Evolutionary conservation across 2,329 filamentous ascomycete species (phyloP).

Genomic region (Paraphaeosphaeria minitans): DNA sequence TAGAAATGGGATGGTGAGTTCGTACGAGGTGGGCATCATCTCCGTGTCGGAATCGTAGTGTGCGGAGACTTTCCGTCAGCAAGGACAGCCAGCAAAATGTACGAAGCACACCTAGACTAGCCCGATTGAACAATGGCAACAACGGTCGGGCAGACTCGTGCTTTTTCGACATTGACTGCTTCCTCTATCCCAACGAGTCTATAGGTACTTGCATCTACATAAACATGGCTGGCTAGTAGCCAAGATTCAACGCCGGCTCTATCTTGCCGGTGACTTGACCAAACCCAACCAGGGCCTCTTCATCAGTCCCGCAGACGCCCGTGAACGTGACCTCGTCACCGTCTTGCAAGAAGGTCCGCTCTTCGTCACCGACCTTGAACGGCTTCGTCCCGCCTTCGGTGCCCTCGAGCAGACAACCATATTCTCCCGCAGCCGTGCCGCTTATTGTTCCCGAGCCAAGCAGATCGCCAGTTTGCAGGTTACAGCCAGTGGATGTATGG

Average conservation of each 20-base stretch:
- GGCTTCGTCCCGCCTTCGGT: constrained; percentile 70
- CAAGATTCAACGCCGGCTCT: constrained; percentile 40
- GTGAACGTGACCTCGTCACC: constrained; percentile 72
- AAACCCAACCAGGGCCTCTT: constrained; percentile 74
- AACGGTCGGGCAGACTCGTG: neutral
- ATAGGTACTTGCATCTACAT: neutral
- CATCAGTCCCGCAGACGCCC: constrained; percentile 66
- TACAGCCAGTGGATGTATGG: constrained; percentile 77
- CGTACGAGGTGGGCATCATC: neutral
- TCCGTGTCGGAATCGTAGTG: neutral
- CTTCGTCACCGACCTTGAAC: constrained; percentile 66
- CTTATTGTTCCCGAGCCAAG: constrained; percentile 81
- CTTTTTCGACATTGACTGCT: neutral
- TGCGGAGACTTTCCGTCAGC: neutral
- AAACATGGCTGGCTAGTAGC: constrained; percentile 17
- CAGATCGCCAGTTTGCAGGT: constrained; percentile 74
- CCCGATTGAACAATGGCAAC: neutral
- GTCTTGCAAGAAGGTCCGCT: constrained; percentile 74
- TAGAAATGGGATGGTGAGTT: neutral
- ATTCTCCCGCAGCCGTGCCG: constrained; percentile 61
- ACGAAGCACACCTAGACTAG: neutral
- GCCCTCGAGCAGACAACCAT: constrained; percentile 75
- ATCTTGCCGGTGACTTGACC: constrained; percentile 73
- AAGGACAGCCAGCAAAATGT: neutral
- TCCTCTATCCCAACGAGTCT: neutral